These are phyloP conservation scores for Xylaria sp. DNA, from an alignment of 2,329 filamentous ascomycete genomes.

Conservation along the genomic window DNA sequence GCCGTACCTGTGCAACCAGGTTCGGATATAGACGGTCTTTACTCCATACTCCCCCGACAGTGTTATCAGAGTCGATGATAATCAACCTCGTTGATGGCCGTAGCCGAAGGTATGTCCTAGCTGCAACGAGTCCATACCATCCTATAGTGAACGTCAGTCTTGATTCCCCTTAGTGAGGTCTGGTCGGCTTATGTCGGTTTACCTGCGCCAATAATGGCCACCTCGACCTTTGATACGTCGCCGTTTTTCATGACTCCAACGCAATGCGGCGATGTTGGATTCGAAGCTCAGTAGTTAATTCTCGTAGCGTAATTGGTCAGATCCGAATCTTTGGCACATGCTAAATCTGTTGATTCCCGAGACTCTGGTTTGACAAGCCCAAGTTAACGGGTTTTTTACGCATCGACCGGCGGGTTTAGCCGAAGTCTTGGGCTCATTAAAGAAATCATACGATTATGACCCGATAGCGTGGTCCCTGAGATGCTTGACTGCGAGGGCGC, in stretches of 20 bases:
- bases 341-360: slow-evolving; percentile 1
- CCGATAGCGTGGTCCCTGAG: slow-evolving; percentile 20
- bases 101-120: slow-evolving; percentile 35
- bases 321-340: slow-evolving; percentile 16
- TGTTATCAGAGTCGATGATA: slow-evolving; percentile 34
- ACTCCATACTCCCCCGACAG: slow-evolving; percentile 36
- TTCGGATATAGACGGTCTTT: slow-evolving; percentile 37
- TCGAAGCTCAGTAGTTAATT: neutral
- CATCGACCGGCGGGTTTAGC: slow-evolving; percentile 15
- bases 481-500: neutral
- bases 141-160: slow-evolving; percentile 20
- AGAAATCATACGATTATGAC: slow-evolving; percentile 20
- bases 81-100: slow-evolving; percentile 32
- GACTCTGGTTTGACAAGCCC: slow-evolving; percentile 12
- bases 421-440: slow-evolving; percentile 14
- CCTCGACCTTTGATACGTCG: slow-evolving; percentile 26
- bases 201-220: slow-evolving; percentile 37
- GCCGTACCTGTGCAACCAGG: slow-evolving; percentile 34
- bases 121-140: slow-evolving; percentile 34
- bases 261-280: neutral
- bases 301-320: neutral
- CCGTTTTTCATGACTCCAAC: slow-evolving; percentile 10
- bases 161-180: neutral
- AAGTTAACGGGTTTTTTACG: slow-evolving; percentile 19
- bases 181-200: slow-evolving; percentile 2